Conservation (phyloP, 2,329 filamentous ascomycete genomes). For the Nakataea oryzae region DNA sequence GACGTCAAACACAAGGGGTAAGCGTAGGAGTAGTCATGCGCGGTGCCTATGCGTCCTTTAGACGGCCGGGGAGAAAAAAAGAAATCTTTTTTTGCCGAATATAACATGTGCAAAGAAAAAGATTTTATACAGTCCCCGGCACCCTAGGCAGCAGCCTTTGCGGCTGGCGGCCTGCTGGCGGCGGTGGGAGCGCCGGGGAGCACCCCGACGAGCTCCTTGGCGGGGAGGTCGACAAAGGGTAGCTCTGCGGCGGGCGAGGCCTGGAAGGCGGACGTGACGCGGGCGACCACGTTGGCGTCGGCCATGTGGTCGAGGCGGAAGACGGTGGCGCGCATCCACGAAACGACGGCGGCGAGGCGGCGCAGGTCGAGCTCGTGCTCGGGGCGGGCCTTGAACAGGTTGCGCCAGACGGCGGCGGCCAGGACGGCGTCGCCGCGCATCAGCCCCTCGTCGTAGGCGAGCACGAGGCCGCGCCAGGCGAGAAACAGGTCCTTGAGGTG, state of each 20-base stretch:
- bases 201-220: constrained; percentile 25
- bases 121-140: neutral
- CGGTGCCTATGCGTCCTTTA: neutral
- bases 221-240: constrained; percentile 26
- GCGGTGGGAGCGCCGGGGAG: constrained; percentile 9
- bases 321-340: constrained; percentile 42
- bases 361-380: constrained; percentile 36
- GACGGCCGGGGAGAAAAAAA: neutral
- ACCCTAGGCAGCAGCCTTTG: constrained; percentile 11
- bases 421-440: constrained; percentile 67
- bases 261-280: constrained; percentile 29
- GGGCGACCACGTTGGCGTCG: constrained; percentile 27
- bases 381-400: constrained; percentile 64
- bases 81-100: neutral
- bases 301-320: constrained; percentile 36
- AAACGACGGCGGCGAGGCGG: constrained; percentile 40
- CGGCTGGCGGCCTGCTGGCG: constrained; percentile 4
- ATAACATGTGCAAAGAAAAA: neutral
- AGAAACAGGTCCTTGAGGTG: constrained; percentile 83
- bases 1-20: neutral
- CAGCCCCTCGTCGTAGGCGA: constrained; percentile 77
- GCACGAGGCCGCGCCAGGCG: constrained; percentile 80
- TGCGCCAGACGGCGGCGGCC: constrained; percentile 82
- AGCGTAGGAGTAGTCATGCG: neutral
- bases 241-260: constrained; percentile 24